phyloP scores from a whole-genome alignment of 768 basidiomycete species.

The Lanmaoa pseudosensibilis region DNA sequence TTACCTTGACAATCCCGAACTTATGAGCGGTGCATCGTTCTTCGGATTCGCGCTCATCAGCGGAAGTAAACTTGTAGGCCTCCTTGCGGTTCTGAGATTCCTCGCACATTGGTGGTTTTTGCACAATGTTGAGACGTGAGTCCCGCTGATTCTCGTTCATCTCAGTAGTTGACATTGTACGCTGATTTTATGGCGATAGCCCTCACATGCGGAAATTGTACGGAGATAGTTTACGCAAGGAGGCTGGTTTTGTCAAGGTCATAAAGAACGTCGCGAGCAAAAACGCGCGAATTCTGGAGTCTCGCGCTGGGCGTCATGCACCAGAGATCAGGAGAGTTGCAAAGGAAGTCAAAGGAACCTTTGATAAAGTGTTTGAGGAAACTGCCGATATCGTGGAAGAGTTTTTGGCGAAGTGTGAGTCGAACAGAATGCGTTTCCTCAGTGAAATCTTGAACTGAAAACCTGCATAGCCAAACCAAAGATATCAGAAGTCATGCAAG shows the following conservation, averaged over 20 bases:
- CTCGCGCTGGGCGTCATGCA: constrained; percentile 74
- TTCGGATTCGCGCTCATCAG: constrained; percentile 92
- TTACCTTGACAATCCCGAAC: constrained; percentile 93
- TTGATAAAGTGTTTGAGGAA: constrained; percentile 95
- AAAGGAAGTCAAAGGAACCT: constrained; percentile 87
- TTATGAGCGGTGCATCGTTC: constrained; percentile 94
- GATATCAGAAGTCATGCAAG: constrained; percentile 87
- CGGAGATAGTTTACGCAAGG: constrained; percentile 89
- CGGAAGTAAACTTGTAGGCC: constrained; percentile 87
- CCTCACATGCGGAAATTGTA: constrained; percentile 99
- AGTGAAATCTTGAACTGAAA: constrained; percentile 7
- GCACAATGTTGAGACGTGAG: constrained; percentile 85
- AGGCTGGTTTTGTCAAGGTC: constrained; percentile 98
- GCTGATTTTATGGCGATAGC: constrained; percentile 42
- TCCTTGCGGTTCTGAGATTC: constrained; percentile 80
- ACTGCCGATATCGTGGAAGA: constrained; percentile 93
- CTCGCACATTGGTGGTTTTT: constrained; percentile 97
- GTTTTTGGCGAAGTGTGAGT: constrained; percentile 85
- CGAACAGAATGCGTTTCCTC: background rate
- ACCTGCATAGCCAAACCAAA: constrained; percentile 69
- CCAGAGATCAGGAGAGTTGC: constrained; percentile 84
- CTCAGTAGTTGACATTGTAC: background rate
- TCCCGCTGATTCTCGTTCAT: constrained; percentile 4
- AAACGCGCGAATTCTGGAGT: constrained; percentile 75
- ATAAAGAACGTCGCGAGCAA: constrained; percentile 89